phyloP scores from a whole-genome alignment of 345 rosid species.

The Citrus hindsii region DNA sequence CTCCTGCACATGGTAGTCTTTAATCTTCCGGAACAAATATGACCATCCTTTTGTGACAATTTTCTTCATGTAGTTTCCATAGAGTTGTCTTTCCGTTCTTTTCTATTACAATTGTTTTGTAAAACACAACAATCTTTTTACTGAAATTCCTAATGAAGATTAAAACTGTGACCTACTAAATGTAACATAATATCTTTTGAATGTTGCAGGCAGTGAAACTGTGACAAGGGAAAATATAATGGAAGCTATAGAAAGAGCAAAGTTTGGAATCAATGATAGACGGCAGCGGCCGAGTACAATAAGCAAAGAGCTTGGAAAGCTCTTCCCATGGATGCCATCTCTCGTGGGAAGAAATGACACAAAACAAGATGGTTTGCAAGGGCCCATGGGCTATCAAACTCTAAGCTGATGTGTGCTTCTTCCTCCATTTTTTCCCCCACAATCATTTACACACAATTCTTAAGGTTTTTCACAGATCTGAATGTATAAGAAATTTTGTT shows the following conservation, averaged over 20 bases:
- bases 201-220: slow-evolving; percentile 55
- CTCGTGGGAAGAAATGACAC: slow-evolving; percentile 52
- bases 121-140: background rate
- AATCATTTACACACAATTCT: background rate
- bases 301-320: slow-evolving; percentile 73
- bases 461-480: slow-evolving; percentile 6
- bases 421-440: background rate
- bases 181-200: background rate
- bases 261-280: slow-evolving; percentile 74
- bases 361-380: slow-evolving; percentile 59
- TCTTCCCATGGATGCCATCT: slow-evolving; percentile 94
- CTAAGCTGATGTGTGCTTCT: slow-evolving; percentile 50
- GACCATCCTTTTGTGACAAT: background rate
- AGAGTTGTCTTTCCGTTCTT: background rate
- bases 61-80: background rate
- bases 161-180: background rate
- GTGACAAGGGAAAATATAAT: slow-evolving; percentile 91
- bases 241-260: slow-evolving; percentile 96
- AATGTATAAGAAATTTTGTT: slow-evolving; percentile 15
- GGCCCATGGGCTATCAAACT: slow-evolving; percentile 83
- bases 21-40: background rate
- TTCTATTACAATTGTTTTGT: no score
- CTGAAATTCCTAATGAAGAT: background rate
- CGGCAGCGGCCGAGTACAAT: slow-evolving; percentile 47
- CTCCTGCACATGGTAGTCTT: background rate